phyloP scores from a whole-genome alignment of 257 asterid species.

The Petrea volubilis region DNA sequence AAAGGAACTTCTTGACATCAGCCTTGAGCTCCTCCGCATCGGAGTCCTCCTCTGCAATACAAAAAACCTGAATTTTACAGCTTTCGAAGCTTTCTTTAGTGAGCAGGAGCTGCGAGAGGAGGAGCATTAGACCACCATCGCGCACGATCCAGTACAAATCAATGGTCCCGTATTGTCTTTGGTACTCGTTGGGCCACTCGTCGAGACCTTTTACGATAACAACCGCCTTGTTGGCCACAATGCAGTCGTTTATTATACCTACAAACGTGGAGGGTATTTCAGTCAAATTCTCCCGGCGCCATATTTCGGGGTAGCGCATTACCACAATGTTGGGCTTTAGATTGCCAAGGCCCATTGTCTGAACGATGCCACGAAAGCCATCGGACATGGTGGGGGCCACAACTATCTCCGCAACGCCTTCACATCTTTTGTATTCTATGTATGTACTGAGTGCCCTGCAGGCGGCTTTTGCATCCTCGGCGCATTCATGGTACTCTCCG shows the following conservation, averaged over 20 bases:
- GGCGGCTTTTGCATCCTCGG: slow-evolving; percentile 91
- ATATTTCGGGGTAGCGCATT: slow-evolving; percentile 96
- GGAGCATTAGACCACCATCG: slow-evolving; percentile 98
- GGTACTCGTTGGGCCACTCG: slow-evolving; percentile 99
- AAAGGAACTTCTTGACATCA: slow-evolving; percentile 87
- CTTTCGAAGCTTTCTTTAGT: slow-evolving; percentile 94
- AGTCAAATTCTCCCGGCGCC: slow-evolving; percentile 87
- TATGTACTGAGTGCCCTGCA: slow-evolving; percentile 86
- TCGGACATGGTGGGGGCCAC: slow-evolving; percentile 95
- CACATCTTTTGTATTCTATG: slow-evolving; percentile 92
- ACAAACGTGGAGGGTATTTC: slow-evolving; percentile 93
- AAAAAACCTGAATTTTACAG: slow-evolving; percentile 94
- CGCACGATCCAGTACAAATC: slow-evolving; percentile 96
- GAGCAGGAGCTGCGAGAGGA: slow-evolving; percentile 91
- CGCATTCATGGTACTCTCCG: slow-evolving; percentile 91
- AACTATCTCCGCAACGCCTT: slow-evolving; percentile 96
- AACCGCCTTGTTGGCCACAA: slow-evolving; percentile 95
- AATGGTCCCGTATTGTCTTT: slow-evolving; percentile 88
- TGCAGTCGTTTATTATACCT: slow-evolving; percentile 90
- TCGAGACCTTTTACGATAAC: slow-evolving; percentile 96
- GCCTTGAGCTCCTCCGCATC: slow-evolving; percentile 91
- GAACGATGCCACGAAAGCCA: slow-evolving; percentile 94
- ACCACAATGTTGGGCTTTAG: slow-evolving; percentile 93
- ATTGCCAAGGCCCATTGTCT: slow-evolving; percentile 98
- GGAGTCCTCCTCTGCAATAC: slow-evolving; percentile 96